phyloP scores from a whole-genome alignment of 345 rosid genomes.

The Stellera chamaejasme region DNA sequence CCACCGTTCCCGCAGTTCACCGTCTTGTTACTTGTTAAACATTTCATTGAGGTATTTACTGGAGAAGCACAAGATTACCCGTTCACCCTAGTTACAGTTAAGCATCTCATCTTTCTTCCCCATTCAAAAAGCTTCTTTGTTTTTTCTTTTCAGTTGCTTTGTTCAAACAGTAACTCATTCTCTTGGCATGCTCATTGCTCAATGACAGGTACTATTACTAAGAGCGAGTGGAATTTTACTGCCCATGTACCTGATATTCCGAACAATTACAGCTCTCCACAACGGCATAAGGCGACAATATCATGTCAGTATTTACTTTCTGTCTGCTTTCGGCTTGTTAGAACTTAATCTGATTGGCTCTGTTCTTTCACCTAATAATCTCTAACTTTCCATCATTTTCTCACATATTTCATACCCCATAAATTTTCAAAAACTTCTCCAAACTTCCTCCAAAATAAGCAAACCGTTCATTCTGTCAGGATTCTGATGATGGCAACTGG shows the following conservation, averaged over 20 bases:
- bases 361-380: neutral
- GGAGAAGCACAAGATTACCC: constrained; percentile 44
- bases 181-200: neutral
- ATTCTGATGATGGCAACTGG: constrained; percentile 2
- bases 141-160: neutral
- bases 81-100: constrained; percentile 62
- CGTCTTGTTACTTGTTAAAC: constrained; percentile 52
- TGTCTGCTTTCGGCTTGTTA: neutral
- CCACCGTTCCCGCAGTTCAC: constrained; percentile 46
- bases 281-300: constrained; percentile 28
- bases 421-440: too few species aligned
- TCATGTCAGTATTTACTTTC: constrained; percentile 26
- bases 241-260: constrained; percentile 61
- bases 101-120: neutral
- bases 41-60: constrained; percentile 41
- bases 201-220: constrained; percentile 48
- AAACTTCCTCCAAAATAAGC: too few species aligned
- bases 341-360: neutral
- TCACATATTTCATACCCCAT: too few species aligned
- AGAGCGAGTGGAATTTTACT: constrained; percentile 65
- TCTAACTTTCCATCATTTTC: too few species aligned
- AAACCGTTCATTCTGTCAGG: neutral
- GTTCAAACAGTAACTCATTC: neutral
- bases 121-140: neutral
- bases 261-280: constrained; percentile 47